phyloP scores from a whole-genome alignment of 73 alveolate genomes.

The Breviolum minutum region DNA sequence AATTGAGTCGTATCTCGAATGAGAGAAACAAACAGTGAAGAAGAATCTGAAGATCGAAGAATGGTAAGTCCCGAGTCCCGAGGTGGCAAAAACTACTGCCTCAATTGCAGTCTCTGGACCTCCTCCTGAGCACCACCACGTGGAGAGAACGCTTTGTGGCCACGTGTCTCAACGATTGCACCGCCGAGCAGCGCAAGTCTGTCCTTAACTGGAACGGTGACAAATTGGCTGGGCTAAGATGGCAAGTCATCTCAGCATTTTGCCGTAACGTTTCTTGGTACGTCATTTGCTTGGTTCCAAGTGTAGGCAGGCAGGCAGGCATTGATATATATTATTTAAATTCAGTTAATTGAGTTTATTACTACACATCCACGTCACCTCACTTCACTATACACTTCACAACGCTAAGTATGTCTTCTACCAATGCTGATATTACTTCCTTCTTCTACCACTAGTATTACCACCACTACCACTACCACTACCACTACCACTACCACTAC shows the following conservation, averaged over 20 bases:
- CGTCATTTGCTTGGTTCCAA: too few species aligned
- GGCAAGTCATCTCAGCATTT: neutral
- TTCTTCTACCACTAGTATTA: too few species aligned
- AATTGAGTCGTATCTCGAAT: neutral
- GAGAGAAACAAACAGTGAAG: too few species aligned
- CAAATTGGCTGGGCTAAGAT: neutral
- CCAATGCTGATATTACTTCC: too few species aligned
- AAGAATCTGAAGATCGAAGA: too few species aligned
- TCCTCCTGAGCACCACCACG: neutral
- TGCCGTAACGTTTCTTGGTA: neutral
- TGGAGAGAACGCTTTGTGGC: constrained; percentile 17
- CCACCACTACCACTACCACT: too few species aligned
- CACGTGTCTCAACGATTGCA: neutral
- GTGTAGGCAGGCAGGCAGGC: too few species aligned
- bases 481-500: too few species aligned
- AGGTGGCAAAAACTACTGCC: constrained; percentile 5
- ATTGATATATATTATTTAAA: neutral
- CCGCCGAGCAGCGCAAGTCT: neutral
- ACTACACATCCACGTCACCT: neutral
- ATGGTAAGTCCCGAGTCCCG: too few species aligned
- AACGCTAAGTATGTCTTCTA: neutral
- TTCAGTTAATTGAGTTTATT: neutral
- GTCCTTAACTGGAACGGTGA: constrained; percentile 5
- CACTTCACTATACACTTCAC: neutral
- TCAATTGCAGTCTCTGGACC: neutral